Percentiles rank a stretch among this genome's conserved stretches.
Conservation (phyloP, 495 filamentous ascomycete species). For the Penicillium fimorum region DNA sequence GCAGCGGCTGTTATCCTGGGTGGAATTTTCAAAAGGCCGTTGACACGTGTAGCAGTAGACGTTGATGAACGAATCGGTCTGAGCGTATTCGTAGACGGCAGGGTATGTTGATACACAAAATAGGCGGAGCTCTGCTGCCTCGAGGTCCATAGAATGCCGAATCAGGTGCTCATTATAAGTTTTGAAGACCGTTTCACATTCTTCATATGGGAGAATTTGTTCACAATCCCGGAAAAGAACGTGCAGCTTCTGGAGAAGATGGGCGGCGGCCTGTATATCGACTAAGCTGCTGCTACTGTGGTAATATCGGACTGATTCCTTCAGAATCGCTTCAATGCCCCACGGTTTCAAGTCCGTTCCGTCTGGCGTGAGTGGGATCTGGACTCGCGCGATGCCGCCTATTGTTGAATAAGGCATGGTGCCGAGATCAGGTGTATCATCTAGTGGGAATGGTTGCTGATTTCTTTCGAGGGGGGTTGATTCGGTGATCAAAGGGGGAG, state of each 20-base stretch:
- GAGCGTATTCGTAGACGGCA: constrained; percentile 59
- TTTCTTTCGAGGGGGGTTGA: constrained; percentile 31
- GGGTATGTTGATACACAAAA: constrained; percentile 61
- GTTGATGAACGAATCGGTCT: constrained; percentile 45
- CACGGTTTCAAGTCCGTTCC: constrained; percentile 43
- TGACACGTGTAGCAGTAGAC: constrained; percentile 49
- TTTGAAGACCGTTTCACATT: constrained; percentile 54
- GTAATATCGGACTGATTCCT: constrained; percentile 45
- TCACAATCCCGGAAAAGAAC: constrained; percentile 41
- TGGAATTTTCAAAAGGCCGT: constrained; percentile 46
- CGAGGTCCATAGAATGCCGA: constrained; percentile 60
- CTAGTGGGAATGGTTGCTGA: background rate
- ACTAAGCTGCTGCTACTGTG: constrained; percentile 40
- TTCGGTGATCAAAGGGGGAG: constrained; percentile 38
- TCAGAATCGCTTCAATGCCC: constrained; percentile 47
- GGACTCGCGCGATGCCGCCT: constrained; percentile 27
- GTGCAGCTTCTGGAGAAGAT: constrained; percentile 46
- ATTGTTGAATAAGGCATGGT: constrained; percentile 11
- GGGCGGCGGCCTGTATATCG: constrained; percentile 48
- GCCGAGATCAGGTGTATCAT: background rate
- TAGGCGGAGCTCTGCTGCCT: constrained; percentile 68
- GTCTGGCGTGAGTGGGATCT: constrained; percentile 34
- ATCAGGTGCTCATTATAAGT: constrained; percentile 65
- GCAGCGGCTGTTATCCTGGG: constrained; percentile 43
- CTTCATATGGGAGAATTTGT: constrained; percentile 43